Conservation (phyloP, 805 yeast species). For the Saccharomycopsis sp. region DNA sequence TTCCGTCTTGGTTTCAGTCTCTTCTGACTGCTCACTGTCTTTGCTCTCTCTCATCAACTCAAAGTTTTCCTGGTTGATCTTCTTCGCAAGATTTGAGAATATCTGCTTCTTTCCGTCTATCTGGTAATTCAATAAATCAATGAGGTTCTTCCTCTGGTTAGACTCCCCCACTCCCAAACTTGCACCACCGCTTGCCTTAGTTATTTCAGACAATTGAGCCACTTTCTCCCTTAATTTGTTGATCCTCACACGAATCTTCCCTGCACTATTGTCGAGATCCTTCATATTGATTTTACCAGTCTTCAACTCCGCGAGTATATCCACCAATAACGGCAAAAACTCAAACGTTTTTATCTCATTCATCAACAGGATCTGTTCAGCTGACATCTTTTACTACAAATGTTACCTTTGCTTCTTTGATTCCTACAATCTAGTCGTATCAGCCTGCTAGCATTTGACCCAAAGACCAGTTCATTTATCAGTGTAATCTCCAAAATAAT, state of each 20-base stretch:
- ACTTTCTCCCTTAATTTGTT: constrained; percentile 34
- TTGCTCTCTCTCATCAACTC: too few relatives aligned
- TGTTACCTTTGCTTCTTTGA: neutral
- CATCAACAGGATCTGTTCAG: constrained; percentile 4
- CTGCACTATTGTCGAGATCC: constrained; percentile 18
- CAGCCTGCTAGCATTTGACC: too few relatives aligned
- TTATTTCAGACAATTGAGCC: constrained; percentile 27
- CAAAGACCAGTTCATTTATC: too few relatives aligned
- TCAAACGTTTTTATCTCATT: constrained; percentile 17
- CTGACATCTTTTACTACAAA: neutral
- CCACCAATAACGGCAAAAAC: constrained; percentile 12
- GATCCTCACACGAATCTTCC: constrained; percentile 14
- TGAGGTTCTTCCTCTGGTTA: constrained; percentile 5
- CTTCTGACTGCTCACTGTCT: neutral
- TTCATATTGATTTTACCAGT: constrained; percentile 9
- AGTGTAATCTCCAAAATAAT: neutral
- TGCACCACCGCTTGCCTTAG: constrained; percentile 24
- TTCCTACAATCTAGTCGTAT: too few relatives aligned
- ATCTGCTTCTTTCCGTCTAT: constrained; percentile 10
- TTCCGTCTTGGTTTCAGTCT: neutral
- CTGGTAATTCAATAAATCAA: constrained; percentile 12
- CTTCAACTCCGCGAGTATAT: constrained; percentile 10
- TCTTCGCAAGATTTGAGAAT: constrained; percentile 1
- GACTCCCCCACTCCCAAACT: neutral
- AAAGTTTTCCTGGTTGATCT: neutral